These are phyloP conservation scores for Vitis hybrid DNA, from an alignment of 177 flowering plant genomes.

Conservation along the genomic window DNA sequence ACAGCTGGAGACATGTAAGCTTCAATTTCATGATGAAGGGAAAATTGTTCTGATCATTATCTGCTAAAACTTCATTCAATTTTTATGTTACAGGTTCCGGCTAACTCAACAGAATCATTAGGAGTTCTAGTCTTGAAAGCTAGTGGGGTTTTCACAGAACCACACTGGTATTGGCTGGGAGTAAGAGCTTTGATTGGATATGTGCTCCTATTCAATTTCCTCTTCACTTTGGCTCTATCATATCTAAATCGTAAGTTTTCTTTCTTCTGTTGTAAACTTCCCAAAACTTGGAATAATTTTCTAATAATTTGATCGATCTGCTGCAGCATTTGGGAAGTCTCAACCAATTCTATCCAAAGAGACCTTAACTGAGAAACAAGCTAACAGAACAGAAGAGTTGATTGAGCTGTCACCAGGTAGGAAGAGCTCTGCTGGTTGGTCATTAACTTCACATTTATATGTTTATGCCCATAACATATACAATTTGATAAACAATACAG, in stretches of 20 bases:
- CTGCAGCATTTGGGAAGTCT: slow-evolving; percentile 64
- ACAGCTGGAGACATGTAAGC: slow-evolving; percentile 65
- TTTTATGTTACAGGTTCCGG: slow-evolving; percentile 28
- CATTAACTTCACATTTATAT: no score
- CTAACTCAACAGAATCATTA: slow-evolving; percentile 33
- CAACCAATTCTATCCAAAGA: slow-evolving; percentile 63
- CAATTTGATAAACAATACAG: slow-evolving; percentile 12
- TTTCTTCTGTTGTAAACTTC: background rate
- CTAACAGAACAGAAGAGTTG: no score
- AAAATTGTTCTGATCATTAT: no score
- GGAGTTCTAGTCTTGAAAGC: slow-evolving; percentile 48
- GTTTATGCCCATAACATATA: no score
- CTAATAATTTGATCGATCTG: background rate
- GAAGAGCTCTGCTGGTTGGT: slow-evolving; percentile 14
- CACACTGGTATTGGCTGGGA: slow-evolving; percentile 74
- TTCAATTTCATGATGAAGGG: background rate
- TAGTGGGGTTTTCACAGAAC: slow-evolving; percentile 49
- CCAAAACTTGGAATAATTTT: background rate
- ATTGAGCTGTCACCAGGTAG: slow-evolving; percentile 30
- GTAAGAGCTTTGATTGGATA: slow-evolving; percentile 48
- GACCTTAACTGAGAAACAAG: slow-evolving; percentile 20
- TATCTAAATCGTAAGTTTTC: slow-evolving; percentile 63
- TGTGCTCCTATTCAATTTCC: slow-evolving; percentile 44
- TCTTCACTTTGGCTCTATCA: slow-evolving; percentile 45
- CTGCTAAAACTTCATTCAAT: background rate